Evolutionary conservation across 345 rosid species (phyloP), one percentile per base, ranked within the genome.

Genomic region (Salix caprea): DNA sequence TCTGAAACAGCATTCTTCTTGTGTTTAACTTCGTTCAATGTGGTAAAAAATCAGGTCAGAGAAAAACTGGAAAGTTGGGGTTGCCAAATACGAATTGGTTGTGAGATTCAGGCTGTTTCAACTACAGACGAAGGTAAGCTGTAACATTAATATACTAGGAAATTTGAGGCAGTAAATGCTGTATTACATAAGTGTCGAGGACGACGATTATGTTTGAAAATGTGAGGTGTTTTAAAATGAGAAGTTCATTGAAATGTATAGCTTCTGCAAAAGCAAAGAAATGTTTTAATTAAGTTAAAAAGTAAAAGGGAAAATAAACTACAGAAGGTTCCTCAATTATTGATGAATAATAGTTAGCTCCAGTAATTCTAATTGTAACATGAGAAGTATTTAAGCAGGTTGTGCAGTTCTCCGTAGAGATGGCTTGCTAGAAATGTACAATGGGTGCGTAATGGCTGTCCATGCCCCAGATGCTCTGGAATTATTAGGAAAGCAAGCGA

Each of bases 381-480:
- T 66, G 62, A 19, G n/a, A 11, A 56, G 26, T 56, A 1, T 62
- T 50, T 73, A 40, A 67, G 69, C 90, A 89, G 86, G 87, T 71
- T 90, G 94, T 74, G 76, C 80, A 36, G 84, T 95, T 40, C 70
- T 78, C 16, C 80, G 79, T 80, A 82, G 66, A 78, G 89, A 93
- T 73, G 94, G 87, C 2, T 77, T 82, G 2, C 46, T 81, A 75
- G 97, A 89, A 71, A 80, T 67, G 21, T 90, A 76, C 65, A 79
- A 76, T n/a, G 78, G 86, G 9, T 89, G 97, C 73, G 86, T 93
- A 64, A 44, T 95, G 68, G 91, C 89, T 32, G 79, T 81, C 80
- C 97, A 91, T 84, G 96, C 93, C 50, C 97, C 99, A 1, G 97
- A 95, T 84, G 90, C 94, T 66, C 70, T 95, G 72, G 74, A 74